phyloP scores from a whole-genome alignment of 2,329 filamentous ascomycete genomes.

The Hymenoscyphus scutula region DNA sequence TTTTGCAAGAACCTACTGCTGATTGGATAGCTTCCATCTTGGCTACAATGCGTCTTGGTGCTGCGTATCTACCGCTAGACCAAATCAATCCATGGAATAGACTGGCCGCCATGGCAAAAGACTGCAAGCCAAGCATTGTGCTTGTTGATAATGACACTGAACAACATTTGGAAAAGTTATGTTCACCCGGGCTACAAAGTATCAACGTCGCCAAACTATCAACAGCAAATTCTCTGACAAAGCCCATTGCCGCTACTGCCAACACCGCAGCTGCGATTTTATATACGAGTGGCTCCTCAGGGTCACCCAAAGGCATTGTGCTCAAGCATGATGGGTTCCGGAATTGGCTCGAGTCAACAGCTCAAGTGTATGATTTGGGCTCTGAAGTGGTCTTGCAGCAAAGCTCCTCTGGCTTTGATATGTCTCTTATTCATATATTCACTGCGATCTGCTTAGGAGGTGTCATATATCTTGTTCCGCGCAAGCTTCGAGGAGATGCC shows the following conservation, averaged over 20 bases:
- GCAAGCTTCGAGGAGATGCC: conserved; percentile 13
- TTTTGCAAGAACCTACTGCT: conserved; percentile 35
- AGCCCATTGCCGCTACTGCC: background rate
- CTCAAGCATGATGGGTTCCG: conserved; percentile 13
- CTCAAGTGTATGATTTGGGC: background rate
- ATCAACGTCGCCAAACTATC: background rate
- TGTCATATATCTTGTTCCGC: conserved; percentile 11
- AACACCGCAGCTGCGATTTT: background rate
- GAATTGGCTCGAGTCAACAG: conserved; percentile 6
- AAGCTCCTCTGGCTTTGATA: conserved; percentile 17
- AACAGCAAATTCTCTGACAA: background rate
- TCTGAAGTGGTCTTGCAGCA: conserved; percentile 14
- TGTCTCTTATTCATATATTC: conserved; percentile 18
- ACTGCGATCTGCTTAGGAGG: conserved; percentile 10
- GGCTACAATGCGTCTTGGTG: conserved; percentile 36
- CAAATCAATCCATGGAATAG: conserved; percentile 29
- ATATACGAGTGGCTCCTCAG: conserved; percentile 21
- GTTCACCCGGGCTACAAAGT: background rate
- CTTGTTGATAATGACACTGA: conserved; percentile 27
- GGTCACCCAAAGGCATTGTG: conserved; percentile 20
- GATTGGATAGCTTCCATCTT: conserved; percentile 36
- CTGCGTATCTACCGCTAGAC: conserved; percentile 39
- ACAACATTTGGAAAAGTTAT: background rate
- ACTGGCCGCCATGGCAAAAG: conserved; percentile 30
- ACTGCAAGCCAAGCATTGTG: conserved; percentile 34